A percentile compares a stretch with the other conserved stretches of the same genome.
These are phyloP conservation scores for Ilyonectria destructans DNA, from an alignment of 2,329 filamentous ascomycete genomes.

Conservation along the genomic window DNA sequence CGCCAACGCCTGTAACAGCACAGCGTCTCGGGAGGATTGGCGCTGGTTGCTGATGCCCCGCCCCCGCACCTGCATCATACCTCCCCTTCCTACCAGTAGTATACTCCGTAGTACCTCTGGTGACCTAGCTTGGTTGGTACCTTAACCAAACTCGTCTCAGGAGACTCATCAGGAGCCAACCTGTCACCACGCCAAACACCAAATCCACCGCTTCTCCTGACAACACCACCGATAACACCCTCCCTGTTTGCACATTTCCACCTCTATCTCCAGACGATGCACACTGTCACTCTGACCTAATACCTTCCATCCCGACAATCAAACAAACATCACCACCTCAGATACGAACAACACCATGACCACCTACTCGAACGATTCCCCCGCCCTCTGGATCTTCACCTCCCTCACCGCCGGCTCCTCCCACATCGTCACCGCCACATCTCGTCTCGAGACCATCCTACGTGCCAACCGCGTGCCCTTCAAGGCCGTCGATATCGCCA, in stretches of 20 bases:
- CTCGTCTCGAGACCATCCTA: conserved; percentile 95
- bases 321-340: conserved; percentile 5
- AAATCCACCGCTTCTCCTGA: conserved; percentile 20
- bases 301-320: conserved; percentile 13
- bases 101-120: conserved; percentile 18
- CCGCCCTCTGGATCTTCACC: conserved; percentile 93
- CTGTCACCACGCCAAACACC: conserved; percentile 21
- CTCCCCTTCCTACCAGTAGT: conserved; percentile 14
- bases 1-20: background rate
- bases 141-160: conserved; percentile 41
- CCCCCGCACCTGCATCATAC: conserved; percentile 49
- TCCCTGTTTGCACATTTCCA: background rate
- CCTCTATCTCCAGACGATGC: conserved; percentile 4
- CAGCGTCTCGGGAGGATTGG: background rate
- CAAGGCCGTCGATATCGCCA: conserved; percentile 91
- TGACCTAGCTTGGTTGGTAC: conserved; percentile 32
- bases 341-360: conserved; percentile 50
- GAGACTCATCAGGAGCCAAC: conserved; percentile 32
- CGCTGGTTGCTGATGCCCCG: conserved; percentile 38
- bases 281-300: conserved; percentile 10
- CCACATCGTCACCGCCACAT: conserved; percentile 96
- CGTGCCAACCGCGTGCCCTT: conserved; percentile 96
- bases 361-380: conserved; percentile 70
- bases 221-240: conserved; percentile 3
- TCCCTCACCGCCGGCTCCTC: conserved; percentile 96